Conservation (phyloP, 2,329 filamentous ascomycete genomes). For the Chaetomiaceae sp. region DNA sequence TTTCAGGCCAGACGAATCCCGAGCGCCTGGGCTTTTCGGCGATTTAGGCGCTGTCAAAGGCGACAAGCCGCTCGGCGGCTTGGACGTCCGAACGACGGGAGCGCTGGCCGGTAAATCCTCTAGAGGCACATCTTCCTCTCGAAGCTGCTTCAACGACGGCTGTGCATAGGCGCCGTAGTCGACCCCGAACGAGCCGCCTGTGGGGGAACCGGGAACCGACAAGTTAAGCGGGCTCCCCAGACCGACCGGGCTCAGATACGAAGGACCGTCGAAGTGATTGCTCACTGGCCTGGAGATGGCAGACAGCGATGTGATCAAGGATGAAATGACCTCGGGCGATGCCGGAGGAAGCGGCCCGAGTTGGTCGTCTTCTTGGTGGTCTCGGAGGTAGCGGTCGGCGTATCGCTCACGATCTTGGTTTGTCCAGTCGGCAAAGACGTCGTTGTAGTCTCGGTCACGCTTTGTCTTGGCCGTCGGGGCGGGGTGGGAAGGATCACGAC, state of each 20-base stretch:
- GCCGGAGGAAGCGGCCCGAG: conserved; percentile 37
- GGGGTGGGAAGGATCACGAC: conserved; percentile 16
- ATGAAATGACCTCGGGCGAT: conserved; percentile 66
- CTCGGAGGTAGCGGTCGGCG: conserved; percentile 23
- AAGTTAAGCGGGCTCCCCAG: conserved; percentile 26
- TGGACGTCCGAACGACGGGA: conserved; percentile 76
- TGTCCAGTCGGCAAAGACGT: conserved; percentile 27
- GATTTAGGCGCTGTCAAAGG: conserved; percentile 62
- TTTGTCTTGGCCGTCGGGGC: conserved; percentile 18
- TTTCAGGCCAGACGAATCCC: conserved; percentile 44
- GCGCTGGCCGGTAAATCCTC: conserved; percentile 59
- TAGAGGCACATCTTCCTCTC: conserved; percentile 46
- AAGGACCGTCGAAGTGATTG: conserved; percentile 61
- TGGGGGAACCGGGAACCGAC: conserved; percentile 38
- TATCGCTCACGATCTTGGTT: conserved; percentile 22
- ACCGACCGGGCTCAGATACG: conserved; percentile 25
- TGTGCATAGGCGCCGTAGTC: conserved; percentile 65
- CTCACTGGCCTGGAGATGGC: conserved; percentile 64
- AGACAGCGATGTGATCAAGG: conserved; percentile 64
- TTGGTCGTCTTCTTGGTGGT: conserved; percentile 22
- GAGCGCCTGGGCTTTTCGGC: conserved; percentile 43
- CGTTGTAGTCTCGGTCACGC: conserved; percentile 20
- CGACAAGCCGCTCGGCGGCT: conserved; percentile 73
- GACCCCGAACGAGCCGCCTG: conserved; percentile 59
- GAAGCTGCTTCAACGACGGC: conserved; percentile 45